Evolutionary conservation across 129 eudicot genomes (phyloP), one percentile per base, ranked within the genome.

Genomic region (Chrysanthemum lavandulifolium): DNA sequence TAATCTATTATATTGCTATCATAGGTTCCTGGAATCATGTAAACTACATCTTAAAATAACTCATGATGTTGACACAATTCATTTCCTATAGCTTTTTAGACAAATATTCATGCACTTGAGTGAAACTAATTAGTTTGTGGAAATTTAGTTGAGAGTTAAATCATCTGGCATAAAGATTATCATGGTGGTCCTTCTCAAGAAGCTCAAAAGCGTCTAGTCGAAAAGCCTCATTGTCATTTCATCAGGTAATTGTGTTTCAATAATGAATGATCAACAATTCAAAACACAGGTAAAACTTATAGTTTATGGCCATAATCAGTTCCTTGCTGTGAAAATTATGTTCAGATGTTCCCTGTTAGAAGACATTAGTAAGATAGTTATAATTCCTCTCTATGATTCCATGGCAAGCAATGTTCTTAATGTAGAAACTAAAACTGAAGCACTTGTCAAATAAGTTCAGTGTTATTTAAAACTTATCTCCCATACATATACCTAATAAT

Each of bases 11-110:
- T 61, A 10, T 52, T 16, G 13, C 23, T 78, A 16, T 71, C 53
- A 71, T 40, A 69, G 71, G 45, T 27, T 69, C 69, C 72, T 78
- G 6, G 51, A 62, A 61, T 78, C 82, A 65, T 66, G 67, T 47
- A 76, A 56, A 29, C 67, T n/a, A 4, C 47, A 67, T 36, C 65
- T 31, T 54, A 66, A 57, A 75, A 51, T 55, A 58, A 76, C 80
- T 47, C 58, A 64, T 68, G 75, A 63, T 78, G 54, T 71, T 62
- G 71, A 61, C 64, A 78, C 49, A 52, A 62, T 62, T 76, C 56
- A 49, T 65, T 49, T 49, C 55, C 55, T 54, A 13, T 67, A 14
- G 31, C 72, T 70, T 52, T 10, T 36, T 23, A 27, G 4, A 36
- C 45, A 9, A n/a, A 67, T 67, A 15, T 15, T 65, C 10, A 43